A percentile compares a stretch with the other conserved stretches of the same genome.
Evolutionary conservation across 164 flowering plant species (phyloP).

Genomic region (grape (Vitis vinifera)): ASM3070453v1 NC_081813.1:1354001-1354500

Average conservation of each 20-base stretch:
- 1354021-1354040: not conserved
- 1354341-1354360: too few species aligned
- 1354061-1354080: not conserved
- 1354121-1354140: slow-evolving; percentile 41
- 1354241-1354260: slow-evolving; percentile 90
- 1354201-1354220: slow-evolving; percentile 41
- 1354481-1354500: too few species aligned
- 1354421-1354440: too few species aligned
- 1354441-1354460: too few species aligned
- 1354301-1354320: not conserved
- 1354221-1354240: slow-evolving; percentile 65
- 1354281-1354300: not conserved
- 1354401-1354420: too few species aligned
- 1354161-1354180: slow-evolving; percentile 63
- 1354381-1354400: too few species aligned
- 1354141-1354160: slow-evolving; percentile 68
- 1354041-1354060: too few species aligned
- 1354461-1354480: too few species aligned
- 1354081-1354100: not conserved
- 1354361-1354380: too few species aligned
- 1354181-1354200: slow-evolving; percentile 31
- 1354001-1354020: not conserved
- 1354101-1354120: slow-evolving; percentile 13
- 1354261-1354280: slow-evolving; percentile 38
- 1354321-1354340: not conserved